phyloP scores from a whole-genome alignment of 139 green algal species.

The Picochlorum sp. region DNA sequence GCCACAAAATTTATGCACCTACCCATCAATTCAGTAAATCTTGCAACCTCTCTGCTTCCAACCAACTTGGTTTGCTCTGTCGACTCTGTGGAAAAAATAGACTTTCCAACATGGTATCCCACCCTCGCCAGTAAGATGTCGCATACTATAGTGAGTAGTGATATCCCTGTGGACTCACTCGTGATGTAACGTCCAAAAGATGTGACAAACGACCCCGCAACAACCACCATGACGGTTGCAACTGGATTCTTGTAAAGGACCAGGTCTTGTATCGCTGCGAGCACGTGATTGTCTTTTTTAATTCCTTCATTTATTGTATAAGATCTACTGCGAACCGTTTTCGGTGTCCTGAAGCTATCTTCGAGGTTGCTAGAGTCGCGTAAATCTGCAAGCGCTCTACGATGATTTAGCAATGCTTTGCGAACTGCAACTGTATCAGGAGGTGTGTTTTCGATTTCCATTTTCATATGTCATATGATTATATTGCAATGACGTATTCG shows the following conservation, averaged over 20 bases:
- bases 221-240: constrained; percentile 8
- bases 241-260: constrained; percentile 24
- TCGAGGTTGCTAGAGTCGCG: background rate
- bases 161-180: constrained; percentile 4
- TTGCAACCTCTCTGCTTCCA: background rate
- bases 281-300: background rate
- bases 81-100: background rate
- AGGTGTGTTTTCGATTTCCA: constrained; percentile 10
- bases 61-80: background rate
- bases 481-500: background rate
- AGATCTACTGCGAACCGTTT: background rate
- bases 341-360: no score
- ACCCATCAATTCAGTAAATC: background rate
- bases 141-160: constrained; percentile 6
- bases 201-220: constrained; percentile 6
- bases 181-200: constrained; percentile 4
- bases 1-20: background rate
- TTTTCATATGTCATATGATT: background rate
- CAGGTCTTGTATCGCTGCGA: constrained; percentile 10
- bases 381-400: constrained; percentile 5
- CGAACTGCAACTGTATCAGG: constrained; percentile 22
- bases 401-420: constrained; percentile 12
- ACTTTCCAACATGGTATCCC: background rate
- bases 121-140: background rate
- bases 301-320: background rate